A percentile compares a stretch with the other conserved stretches of the same genome.
phyloP scores from a whole-genome alignment of 495 filamentous ascomycete genomes.

The Aspergillus coremiiformis region DNA sequence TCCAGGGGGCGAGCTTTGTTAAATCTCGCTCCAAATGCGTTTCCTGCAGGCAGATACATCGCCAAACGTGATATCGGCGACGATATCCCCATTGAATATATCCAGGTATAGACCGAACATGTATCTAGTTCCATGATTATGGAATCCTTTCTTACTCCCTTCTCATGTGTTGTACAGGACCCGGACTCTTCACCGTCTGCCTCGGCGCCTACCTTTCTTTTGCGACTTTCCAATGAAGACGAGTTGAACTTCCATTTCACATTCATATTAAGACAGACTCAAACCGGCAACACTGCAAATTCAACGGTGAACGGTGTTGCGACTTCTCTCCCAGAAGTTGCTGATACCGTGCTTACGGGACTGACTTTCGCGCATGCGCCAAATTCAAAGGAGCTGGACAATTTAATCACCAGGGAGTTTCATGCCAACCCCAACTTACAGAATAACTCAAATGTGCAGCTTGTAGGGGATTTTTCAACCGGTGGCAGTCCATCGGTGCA shows the following conservation, averaged over 20 bases:
- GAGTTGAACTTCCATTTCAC: constrained; percentile 89
- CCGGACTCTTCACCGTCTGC: constrained; percentile 55
- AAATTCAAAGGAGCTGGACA: constrained; percentile 79
- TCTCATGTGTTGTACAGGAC: constrained; percentile 52
- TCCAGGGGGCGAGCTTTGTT: constrained; percentile 64
- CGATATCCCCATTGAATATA: constrained; percentile 72
- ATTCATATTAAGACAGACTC: constrained; percentile 71
- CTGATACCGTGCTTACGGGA: constrained; percentile 75
- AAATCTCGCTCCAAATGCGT: constrained; percentile 79
- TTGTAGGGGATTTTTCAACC: constrained; percentile 83
- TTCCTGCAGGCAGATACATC: constrained; percentile 71
- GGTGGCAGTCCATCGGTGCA: constrained; percentile 73
- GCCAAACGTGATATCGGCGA: constrained; percentile 72
- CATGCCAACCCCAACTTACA: constrained; percentile 96
- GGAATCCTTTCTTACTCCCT: constrained; percentile 44
- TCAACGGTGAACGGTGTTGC: constrained; percentile 45
- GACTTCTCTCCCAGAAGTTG: constrained; percentile 38
- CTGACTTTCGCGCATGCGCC: constrained; percentile 89
- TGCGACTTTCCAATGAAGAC: constrained; percentile 83
- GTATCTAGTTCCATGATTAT: constrained; percentile 54
- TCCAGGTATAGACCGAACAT: constrained; percentile 56
- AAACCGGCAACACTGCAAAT: constrained; percentile 34
- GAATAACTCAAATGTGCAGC: constrained; percentile 90
- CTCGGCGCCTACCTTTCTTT: constrained; percentile 62
- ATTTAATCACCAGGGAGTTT: constrained; percentile 88